These are phyloP conservation scores for Trametes coccinea DNA, from an alignment of 768 basidiomycete genomes.

Conservation along the genomic window DNA sequence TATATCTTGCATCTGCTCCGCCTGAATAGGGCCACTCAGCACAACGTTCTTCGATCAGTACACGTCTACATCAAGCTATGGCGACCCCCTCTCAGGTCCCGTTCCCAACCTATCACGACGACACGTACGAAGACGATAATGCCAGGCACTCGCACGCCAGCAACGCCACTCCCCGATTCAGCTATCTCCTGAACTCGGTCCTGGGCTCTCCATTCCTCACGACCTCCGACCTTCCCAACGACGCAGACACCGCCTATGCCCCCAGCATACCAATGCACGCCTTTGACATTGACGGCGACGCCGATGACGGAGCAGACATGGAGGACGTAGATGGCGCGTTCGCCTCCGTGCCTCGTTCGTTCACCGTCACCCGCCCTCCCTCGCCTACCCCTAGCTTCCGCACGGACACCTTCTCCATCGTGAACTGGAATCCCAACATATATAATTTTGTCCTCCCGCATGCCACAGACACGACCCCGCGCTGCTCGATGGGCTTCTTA, in stretches of 20 bases:
- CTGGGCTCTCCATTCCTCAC: constrained; percentile 37
- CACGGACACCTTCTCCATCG: constrained; percentile 46
- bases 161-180: constrained; percentile 30
- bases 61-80: not conserved
- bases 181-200: constrained; percentile 37
- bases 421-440: constrained; percentile 36
- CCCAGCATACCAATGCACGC: constrained; percentile 9
- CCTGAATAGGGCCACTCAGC: not conserved
- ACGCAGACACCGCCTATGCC: constrained; percentile 17
- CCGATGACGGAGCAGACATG: constrained; percentile 24
- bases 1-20: not conserved
- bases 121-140: not conserved
- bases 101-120: constrained; percentile 14
- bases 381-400: constrained; percentile 45
- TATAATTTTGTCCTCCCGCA: constrained; percentile 13
- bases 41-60: not conserved
- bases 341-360: constrained; percentile 29
- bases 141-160: constrained; percentile 8
- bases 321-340: constrained; percentile 33
- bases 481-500: constrained; percentile 30
- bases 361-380: constrained; percentile 39
- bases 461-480: constrained; percentile 31
- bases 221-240: constrained; percentile 30
- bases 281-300: constrained; percentile 17
- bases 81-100: constrained; percentile 10